phyloP scores from a whole-genome alignment of 2,329 filamentous ascomycete species.

The Colletotrichum tropicale region DNA sequence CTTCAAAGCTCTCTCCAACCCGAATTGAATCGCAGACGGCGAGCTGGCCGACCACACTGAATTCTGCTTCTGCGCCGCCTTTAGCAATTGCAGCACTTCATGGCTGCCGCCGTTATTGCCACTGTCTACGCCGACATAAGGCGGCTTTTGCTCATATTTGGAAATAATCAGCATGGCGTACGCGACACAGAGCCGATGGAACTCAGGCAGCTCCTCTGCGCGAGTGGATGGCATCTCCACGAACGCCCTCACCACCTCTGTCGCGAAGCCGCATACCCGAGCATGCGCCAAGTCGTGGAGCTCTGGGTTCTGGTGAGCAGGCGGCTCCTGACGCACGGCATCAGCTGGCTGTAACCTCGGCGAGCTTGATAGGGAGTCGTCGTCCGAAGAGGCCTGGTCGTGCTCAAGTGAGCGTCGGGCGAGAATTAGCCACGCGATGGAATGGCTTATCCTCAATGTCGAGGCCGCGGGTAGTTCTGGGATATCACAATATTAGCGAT shows the following conservation, averaged over 20 bases:
- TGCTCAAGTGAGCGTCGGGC: conserved; percentile 21
- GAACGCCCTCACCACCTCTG: conserved; percentile 11
- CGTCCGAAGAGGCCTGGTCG: conserved; percentile 8
- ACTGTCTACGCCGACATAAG: not conserved
- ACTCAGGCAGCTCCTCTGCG: conserved; percentile 17
- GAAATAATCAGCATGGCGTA: conserved; percentile 19
- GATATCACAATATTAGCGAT: not conserved
- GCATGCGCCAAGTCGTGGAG: conserved; percentile 2
- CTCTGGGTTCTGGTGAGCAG: not conserved
- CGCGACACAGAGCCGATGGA: conserved; percentile 15
- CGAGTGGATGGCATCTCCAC: conserved; percentile 14
- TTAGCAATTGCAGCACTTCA: conserved; percentile 6
- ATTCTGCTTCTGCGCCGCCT: conserved; percentile 11
- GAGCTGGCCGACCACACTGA: conserved; percentile 4
- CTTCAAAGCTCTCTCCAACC: conserved; percentile 13
- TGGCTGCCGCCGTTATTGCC: not conserved
- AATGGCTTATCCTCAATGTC: conserved; percentile 36
- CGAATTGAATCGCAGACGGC: conserved; percentile 16
- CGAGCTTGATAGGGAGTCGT: conserved; percentile 14
- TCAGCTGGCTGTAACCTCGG: not conserved
- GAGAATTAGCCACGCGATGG: conserved; percentile 36
- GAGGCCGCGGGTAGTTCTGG: conserved; percentile 35
- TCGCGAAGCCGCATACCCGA: conserved; percentile 8
- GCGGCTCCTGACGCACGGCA: not conserved
- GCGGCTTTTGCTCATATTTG: conserved; percentile 5